Base-by-base conservation (phyloP, 495 filamentous ascomycete genomes). In the Penicillium bialowiezense region DNA sequence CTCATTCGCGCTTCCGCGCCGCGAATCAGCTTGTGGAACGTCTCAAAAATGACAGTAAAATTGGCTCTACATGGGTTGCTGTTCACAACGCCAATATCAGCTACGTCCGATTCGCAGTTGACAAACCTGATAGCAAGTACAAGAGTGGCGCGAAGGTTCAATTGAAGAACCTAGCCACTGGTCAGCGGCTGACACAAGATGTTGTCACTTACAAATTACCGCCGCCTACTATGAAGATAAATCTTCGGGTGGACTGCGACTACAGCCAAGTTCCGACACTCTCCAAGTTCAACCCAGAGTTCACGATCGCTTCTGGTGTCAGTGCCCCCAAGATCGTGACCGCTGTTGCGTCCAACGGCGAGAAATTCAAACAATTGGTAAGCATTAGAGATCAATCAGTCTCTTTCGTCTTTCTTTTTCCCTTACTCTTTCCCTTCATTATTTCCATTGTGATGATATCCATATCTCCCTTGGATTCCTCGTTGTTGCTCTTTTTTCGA, bases 261-360 rank as follows among this genome's bases (percentile, higher is more conserved):
- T 99, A 99, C 58, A 84, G 73, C 18, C 60, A 79, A 21, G 65
- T 96, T 32, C 91, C 95, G 3, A 70, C 76, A 33, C 84, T 96
- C 38, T 62, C 72, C 13, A 81, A 72, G 52, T 89, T 91, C 45
- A 76, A 82, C 19, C 70, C 84, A 1, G 75, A 79, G 18, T 90
- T 97, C 68, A 78, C 82, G 5, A 86, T 97, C 59, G 91, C 91
- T n/a, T 86, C 82, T 5, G 93, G 93, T 17, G 80, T 96, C 13
- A 96, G 90, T 64, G 85, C 87, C 8, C 93, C 93, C 1, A 99
- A 97, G 64, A 88, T 96, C 46, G 81, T 97, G 43, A 89, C 88
- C 3, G 87, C 85, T 13, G 65, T 88, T 35, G 89, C 81, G 2
- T 85, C 76, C 21, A 79, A 96, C 68, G 93, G 93, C 7, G 60